Evolutionary conservation across 108 stramenopile species (phyloP).

Genomic region (Fragilariopsis cylindrus): DNA sequence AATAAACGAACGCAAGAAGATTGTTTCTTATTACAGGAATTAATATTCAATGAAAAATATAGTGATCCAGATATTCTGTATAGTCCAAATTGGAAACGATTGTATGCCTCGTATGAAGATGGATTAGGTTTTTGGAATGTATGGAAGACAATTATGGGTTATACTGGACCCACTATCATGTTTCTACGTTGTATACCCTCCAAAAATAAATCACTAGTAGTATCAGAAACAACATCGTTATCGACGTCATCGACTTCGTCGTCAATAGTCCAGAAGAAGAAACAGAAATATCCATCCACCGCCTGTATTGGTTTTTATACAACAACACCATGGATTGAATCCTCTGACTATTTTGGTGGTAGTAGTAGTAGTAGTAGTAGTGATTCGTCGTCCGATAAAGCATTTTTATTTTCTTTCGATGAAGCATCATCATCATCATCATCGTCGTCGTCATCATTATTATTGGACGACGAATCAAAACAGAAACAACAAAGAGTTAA

Average conservation of each 20-base stretch:
- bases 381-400: constrained; percentile 33
- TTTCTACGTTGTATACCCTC: constrained; percentile 34
- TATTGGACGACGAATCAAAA: not conserved
- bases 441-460: too few relatives aligned
- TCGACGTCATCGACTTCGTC: too few relatives aligned
- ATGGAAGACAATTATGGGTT: constrained; percentile 40
- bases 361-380: not conserved
- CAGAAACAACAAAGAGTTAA: constrained; percentile 23
- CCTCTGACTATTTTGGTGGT: constrained; percentile 12
- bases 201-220: not conserved
- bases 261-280: not conserved
- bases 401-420: constrained; percentile 47
- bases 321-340: constrained; percentile 53
- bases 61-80: constrained; percentile 56
- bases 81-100: constrained; percentile 45
- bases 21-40: not conserved
- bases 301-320: constrained; percentile 59
- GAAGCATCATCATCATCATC: not conserved
- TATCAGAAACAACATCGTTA: not conserved
- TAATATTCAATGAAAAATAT: not conserved
- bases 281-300: not conserved
- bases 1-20: not conserved
- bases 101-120: constrained; percentile 54
- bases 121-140: constrained; percentile 53
- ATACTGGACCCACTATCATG: constrained; percentile 52